Conservation (phyloP, 2,329 filamentous ascomycete genomes). For the Tolypocladium amazonense region DNA sequence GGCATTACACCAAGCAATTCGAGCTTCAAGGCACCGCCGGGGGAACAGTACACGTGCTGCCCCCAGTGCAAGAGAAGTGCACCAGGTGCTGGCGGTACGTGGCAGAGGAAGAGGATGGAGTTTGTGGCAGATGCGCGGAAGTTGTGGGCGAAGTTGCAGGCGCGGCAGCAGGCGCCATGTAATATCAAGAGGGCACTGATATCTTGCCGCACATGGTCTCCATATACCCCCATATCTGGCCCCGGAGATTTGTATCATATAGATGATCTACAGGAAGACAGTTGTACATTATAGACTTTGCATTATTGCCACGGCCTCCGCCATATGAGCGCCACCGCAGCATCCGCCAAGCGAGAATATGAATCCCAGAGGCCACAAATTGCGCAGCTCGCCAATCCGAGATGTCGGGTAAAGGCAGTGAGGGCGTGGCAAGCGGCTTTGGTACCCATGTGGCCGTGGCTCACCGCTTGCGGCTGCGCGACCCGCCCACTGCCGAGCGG, state of each 20-base stretch:
- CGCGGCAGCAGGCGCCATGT: neutral
- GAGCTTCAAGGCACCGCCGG: constrained; percentile 23
- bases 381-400: no score
- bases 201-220: neutral
- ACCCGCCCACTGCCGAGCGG: no score
- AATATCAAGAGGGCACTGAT: neutral
- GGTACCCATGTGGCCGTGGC: no score
- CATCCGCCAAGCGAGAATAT: no score
- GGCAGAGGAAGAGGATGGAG: constrained; percentile 49
- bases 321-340: no score
- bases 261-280: neutral
- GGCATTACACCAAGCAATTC: constrained; percentile 32
- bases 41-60: constrained; percentile 32
- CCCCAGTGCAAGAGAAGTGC: constrained; percentile 58
- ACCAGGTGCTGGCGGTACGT: constrained; percentile 82
- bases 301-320: no score
- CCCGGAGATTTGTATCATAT: neutral
- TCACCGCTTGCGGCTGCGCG: no score
- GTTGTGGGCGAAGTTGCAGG: constrained; percentile 51
- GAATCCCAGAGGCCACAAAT: no score
- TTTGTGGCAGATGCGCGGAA: constrained; percentile 66
- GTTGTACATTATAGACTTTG: neutral
- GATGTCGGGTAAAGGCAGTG: no score
- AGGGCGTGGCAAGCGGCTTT: no score
- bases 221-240: neutral